Conservation (phyloP, 1,139 yeast genomes). For the Blastobotrys proliferans region DNA sequence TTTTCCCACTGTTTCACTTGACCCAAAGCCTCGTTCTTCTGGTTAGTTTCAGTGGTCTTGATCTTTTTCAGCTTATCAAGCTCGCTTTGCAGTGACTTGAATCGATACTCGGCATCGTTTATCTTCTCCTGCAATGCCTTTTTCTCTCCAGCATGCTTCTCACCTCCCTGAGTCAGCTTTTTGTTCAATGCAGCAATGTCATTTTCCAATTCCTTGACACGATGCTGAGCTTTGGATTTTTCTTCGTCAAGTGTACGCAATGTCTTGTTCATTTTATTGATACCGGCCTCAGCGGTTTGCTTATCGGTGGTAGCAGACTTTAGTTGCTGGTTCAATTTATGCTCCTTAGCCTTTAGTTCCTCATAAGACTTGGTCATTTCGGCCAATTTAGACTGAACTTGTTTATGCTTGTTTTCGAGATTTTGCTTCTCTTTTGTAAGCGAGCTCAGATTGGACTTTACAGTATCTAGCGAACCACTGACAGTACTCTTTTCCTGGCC, state of each 20-base stretch:
- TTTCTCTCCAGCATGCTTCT: slow-evolving; percentile 12
- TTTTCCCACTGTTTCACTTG: slow-evolving; percentile 24
- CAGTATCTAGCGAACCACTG: slow-evolving; percentile 14
- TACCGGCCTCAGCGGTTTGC: slow-evolving; percentile 76
- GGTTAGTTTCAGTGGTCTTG: slow-evolving; percentile 10
- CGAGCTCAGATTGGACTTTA: slow-evolving; percentile 8
- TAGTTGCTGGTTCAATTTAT: slow-evolving; percentile 40
- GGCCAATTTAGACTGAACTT: slow-evolving; percentile 18
- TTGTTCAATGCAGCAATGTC: slow-evolving; percentile 25
- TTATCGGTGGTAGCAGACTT: slow-evolving; percentile 45
- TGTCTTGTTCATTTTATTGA: slow-evolving; percentile 86
- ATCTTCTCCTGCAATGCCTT: slow-evolving; percentile 19
- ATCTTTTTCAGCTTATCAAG: slow-evolving; percentile 16
- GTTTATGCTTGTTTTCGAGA: slow-evolving; percentile 19
- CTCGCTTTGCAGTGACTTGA: slow-evolving; percentile 17
- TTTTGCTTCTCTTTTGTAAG: slow-evolving; percentile 12
- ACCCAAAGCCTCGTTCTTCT: slow-evolving; percentile 14
- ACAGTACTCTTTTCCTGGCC: slow-evolving; percentile 17
- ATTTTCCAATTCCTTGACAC: slow-evolving; percentile 33
- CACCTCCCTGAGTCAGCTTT: slow-evolving; percentile 20
- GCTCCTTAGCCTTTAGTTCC: slow-evolving; percentile 34
- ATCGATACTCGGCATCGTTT: slow-evolving; percentile 13
- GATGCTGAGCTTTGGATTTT: slow-evolving; percentile 50
- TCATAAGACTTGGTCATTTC: slow-evolving; percentile 21
- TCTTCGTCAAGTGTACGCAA: slow-evolving; percentile 61